Percentiles rank a stretch among this genome's conserved stretches.
phyloP scores from a whole-genome alignment of 257 asterid genomes.

The Nicotiana benthamiana region DNA sequence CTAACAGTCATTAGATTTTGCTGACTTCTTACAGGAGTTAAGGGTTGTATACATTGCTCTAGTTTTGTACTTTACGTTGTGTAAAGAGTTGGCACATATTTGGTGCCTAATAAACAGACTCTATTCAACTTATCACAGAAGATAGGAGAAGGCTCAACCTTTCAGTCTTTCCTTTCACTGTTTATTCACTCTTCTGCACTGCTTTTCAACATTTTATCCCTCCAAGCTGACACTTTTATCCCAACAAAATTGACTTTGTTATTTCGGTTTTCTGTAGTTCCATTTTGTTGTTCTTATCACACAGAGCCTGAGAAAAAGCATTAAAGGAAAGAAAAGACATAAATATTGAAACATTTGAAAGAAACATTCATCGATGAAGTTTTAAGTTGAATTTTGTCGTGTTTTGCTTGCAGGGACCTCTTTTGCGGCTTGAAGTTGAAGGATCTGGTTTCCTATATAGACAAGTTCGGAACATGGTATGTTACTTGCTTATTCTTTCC shows the following conservation, averaged over 20 bases:
- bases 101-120: background rate
- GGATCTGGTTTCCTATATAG: slow-evolving; percentile 87
- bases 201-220: too few relatives aligned
- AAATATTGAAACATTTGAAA: background rate
- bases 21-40: background rate
- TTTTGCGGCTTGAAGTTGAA: slow-evolving; percentile 83
- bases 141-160: background rate
- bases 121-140: background rate
- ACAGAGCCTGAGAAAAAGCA: background rate
- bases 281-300: background rate
- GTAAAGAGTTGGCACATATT: background rate
- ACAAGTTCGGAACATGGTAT: slow-evolving; percentile 96
- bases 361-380: background rate
- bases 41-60: background rate
- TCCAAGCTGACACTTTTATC: background rate
- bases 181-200: background rate
- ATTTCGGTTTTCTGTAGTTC: background rate
- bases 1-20: too few relatives aligned
- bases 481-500: background rate
- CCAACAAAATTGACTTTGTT: background rate
- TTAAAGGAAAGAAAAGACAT: background rate
- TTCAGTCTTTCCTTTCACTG: background rate
- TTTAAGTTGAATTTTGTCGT: background rate
- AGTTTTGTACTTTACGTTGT: background rate
- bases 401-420: slow-evolving; percentile 54